These are phyloP conservation scores for Ogataea paradorogensis DNA, from an alignment of 805 yeast genomes.

Conservation along the genomic window DNA sequence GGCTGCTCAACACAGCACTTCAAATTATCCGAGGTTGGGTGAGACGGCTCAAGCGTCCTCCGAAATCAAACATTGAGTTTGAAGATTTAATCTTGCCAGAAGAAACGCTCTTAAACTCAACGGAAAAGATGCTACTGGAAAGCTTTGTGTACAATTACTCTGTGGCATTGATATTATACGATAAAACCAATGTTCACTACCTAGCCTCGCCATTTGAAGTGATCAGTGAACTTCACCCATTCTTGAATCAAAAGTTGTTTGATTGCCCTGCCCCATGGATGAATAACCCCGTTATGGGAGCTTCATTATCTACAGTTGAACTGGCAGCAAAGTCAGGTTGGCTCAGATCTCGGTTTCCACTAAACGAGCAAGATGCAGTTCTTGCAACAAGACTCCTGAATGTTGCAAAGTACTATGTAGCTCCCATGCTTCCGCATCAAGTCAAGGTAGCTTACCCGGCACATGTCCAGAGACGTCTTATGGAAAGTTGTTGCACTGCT, in stretches of 20 bases:
- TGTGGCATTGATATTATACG: slow-evolving; percentile 33
- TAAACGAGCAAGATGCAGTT: slow-evolving; percentile 1
- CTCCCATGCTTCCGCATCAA: slow-evolving; percentile 17
- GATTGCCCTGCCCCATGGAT: slow-evolving; percentile 34
- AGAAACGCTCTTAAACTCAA: not conserved
- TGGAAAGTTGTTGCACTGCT: slow-evolving; percentile 16
- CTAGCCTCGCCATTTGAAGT: slow-evolving; percentile 41
- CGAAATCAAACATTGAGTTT: not conserved
- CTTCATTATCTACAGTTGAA: slow-evolving; percentile 36
- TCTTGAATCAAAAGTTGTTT: slow-evolving; percentile 35
- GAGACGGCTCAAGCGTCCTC: not conserved
- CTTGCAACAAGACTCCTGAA: slow-evolving; percentile 10
- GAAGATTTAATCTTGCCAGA: slow-evolving; percentile 1
- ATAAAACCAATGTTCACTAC: slow-evolving; percentile 22
- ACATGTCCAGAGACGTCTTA: slow-evolving; percentile 12
- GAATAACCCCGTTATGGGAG: slow-evolving; percentile 41
- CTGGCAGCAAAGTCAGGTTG: slow-evolving; percentile 35
- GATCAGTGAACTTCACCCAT: slow-evolving; percentile 31
- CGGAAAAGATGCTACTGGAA: slow-evolving; percentile 38
- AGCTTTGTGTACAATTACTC: slow-evolving; percentile 44
- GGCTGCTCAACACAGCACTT: slow-evolving; percentile 35
- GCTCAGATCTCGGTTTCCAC: slow-evolving; percentile 27
- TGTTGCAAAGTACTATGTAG: slow-evolving; percentile 15
- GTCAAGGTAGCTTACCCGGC: slow-evolving; percentile 11
- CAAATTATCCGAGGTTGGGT: slow-evolving; percentile 31